phyloP scores from a whole-genome alignment of 306 rosid genomes.

The Citrullus colocynthis region DNA sequence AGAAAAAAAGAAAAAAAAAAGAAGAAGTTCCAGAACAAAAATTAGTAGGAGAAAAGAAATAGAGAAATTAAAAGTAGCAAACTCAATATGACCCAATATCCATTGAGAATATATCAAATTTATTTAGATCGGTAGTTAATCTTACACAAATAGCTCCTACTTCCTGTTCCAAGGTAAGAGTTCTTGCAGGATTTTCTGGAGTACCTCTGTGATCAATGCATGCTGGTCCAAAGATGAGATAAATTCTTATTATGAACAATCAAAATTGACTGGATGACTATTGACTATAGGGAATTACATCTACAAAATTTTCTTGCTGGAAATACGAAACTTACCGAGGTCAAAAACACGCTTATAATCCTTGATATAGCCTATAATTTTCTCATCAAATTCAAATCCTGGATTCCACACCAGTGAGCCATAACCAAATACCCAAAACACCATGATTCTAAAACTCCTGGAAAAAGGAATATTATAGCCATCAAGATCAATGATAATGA shows the following conservation, averaged over 20 bases:
- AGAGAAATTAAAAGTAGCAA: background rate
- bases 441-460: slow-evolving; percentile 50
- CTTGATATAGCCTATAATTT: slow-evolving; percentile 68
- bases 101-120: background rate
- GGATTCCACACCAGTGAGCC: slow-evolving; percentile 99
- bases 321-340: slow-evolving; percentile 37
- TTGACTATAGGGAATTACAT: background rate
- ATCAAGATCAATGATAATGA: background rate
- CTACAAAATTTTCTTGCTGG: background rate
- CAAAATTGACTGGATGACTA: background rate
- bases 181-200: slow-evolving; percentile 85
- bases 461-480: background rate
- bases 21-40: background rate
- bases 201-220: slow-evolving; percentile 96
- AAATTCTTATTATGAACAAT: background rate
- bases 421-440: slow-evolving; percentile 93
- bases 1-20: too few relatives aligned
- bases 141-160: slow-evolving; percentile 81
- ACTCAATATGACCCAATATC: background rate
- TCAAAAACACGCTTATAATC: slow-evolving; percentile 88
- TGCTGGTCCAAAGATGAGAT: slow-evolving; percentile 25
- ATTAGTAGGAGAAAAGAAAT: background rate
- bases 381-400: slow-evolving; percentile 79
- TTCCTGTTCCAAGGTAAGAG: slow-evolving; percentile 72
- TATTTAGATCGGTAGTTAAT: background rate